Evolutionary conservation across 2,329 filamentous ascomycete species (phyloP), one percentile per base, ranked within the genome.

Genomic region (Plenodomus lindquistii): DNA sequence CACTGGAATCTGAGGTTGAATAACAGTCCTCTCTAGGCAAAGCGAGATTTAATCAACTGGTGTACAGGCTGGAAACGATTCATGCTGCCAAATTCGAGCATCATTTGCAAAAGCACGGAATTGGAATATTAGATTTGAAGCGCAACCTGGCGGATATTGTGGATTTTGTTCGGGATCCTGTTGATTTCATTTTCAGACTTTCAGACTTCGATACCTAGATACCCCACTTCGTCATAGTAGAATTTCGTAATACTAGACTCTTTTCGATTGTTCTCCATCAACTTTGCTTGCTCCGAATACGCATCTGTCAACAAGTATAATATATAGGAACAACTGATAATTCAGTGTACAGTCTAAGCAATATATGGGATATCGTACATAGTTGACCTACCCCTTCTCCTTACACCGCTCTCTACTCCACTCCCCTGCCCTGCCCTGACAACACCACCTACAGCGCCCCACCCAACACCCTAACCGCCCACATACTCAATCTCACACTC

Each of bases 401-500:
- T 6, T 34, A 38, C 35, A 43, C 22, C 27, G 15, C 4, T 10
- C 9, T 10, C 11, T 19, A 24, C 3, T 3, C 19, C 21, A 9
- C 8, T 11, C n/a, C 18, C 15, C 15, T 7, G 24, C 17, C 17
- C 36, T 15, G 13, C 18, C 7, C 16, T 10, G 21, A 6, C 27
- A 18, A n/a, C 3, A n/a, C 2, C 20, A 10, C n/a, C 18, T 56
- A 97, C 67, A 97, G 77, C n/a, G 91, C 91, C 13, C 93, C 93
- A 1, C 93, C 93, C 7, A 96, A 82, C 27, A 90, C 77, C 61
- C 85, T 83, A 4, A 97, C 92, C 73, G 96, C 88, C 91, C 90
- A 95, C 91, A 97, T 96, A 3, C 91, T 90, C 52, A 96, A 73
- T 50, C 90, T 79, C 34, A 99, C 94, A 70, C 91, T 86, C 66